These are phyloP conservation scores for Orbilia oligospora DNA, from an alignment of 2,329 filamentous ascomycete species.

Conservation along the genomic window DNA sequence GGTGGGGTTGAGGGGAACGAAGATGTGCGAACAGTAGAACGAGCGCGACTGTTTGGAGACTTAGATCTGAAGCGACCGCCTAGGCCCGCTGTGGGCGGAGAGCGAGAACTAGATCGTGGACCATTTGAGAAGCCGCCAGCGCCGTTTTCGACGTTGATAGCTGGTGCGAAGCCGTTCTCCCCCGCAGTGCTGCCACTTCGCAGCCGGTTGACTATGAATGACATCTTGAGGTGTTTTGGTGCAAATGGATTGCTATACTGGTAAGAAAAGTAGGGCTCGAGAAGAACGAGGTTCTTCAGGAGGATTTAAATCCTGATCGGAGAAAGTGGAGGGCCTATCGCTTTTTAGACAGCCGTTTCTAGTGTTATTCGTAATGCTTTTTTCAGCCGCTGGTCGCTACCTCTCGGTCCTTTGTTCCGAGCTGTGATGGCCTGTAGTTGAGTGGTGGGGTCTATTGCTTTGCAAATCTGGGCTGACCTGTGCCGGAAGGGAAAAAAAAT, in stretches of 20 bases:
- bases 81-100: constrained; percentile 34
- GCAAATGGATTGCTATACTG: neutral
- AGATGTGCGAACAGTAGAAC: constrained; percentile 39
- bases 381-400: constrained; percentile 52
- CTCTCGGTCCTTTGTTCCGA: constrained; percentile 37
- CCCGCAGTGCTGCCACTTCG: constrained; percentile 36
- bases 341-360: constrained; percentile 1
- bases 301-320: constrained; percentile 37
- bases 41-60: constrained; percentile 43
- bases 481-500: constrained; percentile 1
- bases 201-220: constrained; percentile 48
- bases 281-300: constrained; percentile 17
- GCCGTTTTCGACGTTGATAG: constrained; percentile 44
- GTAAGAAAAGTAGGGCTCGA: neutral
- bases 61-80: constrained; percentile 42
- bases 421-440: constrained; percentile 5
- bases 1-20: constrained; percentile 51
- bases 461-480: constrained; percentile 2
- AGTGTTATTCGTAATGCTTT: constrained; percentile 51
- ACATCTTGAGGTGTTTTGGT: constrained; percentile 36
- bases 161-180: constrained; percentile 16
- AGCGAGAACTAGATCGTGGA: constrained; percentile 36
- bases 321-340: constrained; percentile 18
- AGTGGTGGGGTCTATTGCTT: constrained; percentile 13
- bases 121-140: neutral